Percentiles rank a stretch among this genome's conserved stretches.
Evolutionary conservation across 345 rosid species (phyloP).

Genomic region (Lumnitzera littorea): DNA sequence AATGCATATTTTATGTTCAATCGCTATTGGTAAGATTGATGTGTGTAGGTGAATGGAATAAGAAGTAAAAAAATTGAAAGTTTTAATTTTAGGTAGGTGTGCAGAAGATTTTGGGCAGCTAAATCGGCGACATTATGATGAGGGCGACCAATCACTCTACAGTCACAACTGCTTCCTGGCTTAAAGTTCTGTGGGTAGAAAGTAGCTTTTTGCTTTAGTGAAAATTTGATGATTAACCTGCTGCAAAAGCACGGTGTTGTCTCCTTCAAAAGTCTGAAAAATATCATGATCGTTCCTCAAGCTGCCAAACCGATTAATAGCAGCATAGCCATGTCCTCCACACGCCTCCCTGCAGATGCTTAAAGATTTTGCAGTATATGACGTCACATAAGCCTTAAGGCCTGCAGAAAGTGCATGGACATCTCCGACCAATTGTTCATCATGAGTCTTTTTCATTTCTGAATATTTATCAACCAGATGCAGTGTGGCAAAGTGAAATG

Average conservation of each 20-base stretch:
- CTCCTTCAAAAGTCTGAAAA: slow-evolving; percentile 98
- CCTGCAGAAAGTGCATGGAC: slow-evolving; percentile 96
- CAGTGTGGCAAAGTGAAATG: slow-evolving; percentile 77
- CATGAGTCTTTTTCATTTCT: slow-evolving; percentile 76
- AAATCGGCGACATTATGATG: too few relatives aligned
- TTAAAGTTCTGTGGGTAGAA: too few relatives aligned
- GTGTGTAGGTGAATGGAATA: too few relatives aligned
- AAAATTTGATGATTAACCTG: slow-evolving; percentile 40
- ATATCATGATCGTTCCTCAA: slow-evolving; percentile 97
- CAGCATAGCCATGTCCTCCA: slow-evolving; percentile 99
- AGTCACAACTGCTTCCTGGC: too few relatives aligned
- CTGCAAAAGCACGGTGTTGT: slow-evolving; percentile 95
- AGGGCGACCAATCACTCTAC: too few relatives aligned
- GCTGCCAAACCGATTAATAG: slow-evolving; percentile 93
- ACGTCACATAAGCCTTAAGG: slow-evolving; percentile 90
- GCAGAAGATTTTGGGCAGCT: too few relatives aligned
- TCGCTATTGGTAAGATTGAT: too few relatives aligned
- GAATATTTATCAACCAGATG: slow-evolving; percentile 71
- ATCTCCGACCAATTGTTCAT: slow-evolving; percentile 76
- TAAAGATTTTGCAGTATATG: slow-evolving; percentile 79
- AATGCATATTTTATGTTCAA: too few relatives aligned
- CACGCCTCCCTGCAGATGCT: slow-evolving; percentile 93
- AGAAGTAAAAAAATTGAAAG: too few relatives aligned
- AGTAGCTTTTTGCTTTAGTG: too few relatives aligned
- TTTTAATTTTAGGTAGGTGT: too few relatives aligned